phyloP scores from a whole-genome alignment of 345 rosid species.

The Melaleuca alternifolia region DNA sequence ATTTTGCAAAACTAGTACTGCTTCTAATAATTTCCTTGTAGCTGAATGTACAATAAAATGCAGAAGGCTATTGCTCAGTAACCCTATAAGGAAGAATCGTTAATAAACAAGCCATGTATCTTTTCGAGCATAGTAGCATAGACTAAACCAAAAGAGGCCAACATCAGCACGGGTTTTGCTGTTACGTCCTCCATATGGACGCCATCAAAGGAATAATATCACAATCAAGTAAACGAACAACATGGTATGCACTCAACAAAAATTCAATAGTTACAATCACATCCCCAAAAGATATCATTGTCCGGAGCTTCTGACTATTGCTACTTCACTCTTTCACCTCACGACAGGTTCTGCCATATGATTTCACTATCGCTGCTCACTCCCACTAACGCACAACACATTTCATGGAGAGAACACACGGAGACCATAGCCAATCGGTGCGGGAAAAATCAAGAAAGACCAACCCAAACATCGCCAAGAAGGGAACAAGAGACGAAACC shows the following conservation, averaged over 20 bases:
- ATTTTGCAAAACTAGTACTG: background rate
- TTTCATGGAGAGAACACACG: background rate
- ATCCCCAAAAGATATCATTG: background rate
- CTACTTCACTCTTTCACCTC: fast-evolving
- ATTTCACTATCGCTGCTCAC: background rate
- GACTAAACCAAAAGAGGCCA: background rate
- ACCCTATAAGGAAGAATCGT: background rate
- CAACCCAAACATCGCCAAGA: background rate
- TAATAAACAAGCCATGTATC: background rate
- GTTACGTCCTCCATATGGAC: background rate
- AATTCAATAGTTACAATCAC: background rate
- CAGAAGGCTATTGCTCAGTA: background rate
- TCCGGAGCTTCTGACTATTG: background rate
- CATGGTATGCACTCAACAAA: background rate
- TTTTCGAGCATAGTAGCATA: background rate
- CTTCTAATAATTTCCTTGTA: background rate
- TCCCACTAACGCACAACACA: background rate
- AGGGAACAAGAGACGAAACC: background rate
- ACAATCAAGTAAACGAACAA: background rate
- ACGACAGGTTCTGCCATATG: background rate
- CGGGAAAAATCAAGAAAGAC: background rate
- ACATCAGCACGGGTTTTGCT: background rate
- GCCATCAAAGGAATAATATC: background rate
- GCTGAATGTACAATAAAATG: background rate
- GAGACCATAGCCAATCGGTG: background rate